A percentile compares a stretch with the other conserved stretches of the same genome.
Conservation (phyloP, 1,284 basidiomycete genomes). For the Exobasidium rhododendri region DNA sequence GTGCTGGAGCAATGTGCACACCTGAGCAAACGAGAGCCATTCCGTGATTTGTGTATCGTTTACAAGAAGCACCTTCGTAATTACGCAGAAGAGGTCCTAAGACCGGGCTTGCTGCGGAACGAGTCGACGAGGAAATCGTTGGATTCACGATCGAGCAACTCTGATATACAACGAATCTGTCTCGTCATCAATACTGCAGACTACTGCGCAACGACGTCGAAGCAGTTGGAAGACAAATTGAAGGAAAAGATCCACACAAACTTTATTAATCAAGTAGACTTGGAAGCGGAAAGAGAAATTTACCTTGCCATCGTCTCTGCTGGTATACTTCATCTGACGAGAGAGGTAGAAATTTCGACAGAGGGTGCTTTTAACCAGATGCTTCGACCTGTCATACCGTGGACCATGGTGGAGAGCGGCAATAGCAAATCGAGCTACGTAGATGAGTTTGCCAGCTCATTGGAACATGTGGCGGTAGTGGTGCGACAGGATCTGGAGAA, state of each 20-base stretch:
- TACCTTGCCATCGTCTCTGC: slow-evolving; percentile 60
- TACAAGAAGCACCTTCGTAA: slow-evolving; percentile 90
- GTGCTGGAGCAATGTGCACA: slow-evolving; percentile 87
- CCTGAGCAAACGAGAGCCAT: slow-evolving; percentile 44
- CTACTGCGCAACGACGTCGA: slow-evolving; percentile 87
- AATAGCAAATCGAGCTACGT: slow-evolving; percentile 37
- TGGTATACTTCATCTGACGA: slow-evolving; percentile 34
- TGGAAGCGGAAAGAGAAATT: slow-evolving; percentile 79
- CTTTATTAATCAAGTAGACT: slow-evolving; percentile 72
- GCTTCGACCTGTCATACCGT: slow-evolving; percentile 40
- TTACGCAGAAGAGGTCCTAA: slow-evolving; percentile 76
- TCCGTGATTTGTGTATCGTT: slow-evolving; percentile 43
- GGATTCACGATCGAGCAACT: slow-evolving; percentile 32
- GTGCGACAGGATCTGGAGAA: slow-evolving; percentile 51
- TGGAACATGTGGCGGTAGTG: slow-evolving; percentile 48
- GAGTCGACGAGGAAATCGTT: slow-evolving; percentile 31
- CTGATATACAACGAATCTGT: slow-evolving; percentile 43
- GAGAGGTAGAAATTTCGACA: slow-evolving; percentile 36
- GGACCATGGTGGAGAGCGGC: slow-evolving; percentile 29
- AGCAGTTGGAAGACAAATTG: slow-evolving; percentile 89
- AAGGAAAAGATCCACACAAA: slow-evolving; percentile 72
- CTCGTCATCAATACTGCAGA: slow-evolving; percentile 93
- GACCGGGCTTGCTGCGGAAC: slow-evolving; percentile 69
- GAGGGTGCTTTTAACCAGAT: slow-evolving; percentile 47
- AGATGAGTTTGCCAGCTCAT: slow-evolving; percentile 36